These are phyloP conservation scores for Flaveria robusta DNA, from an alignment of 129 eudicot species.

Conservation along the genomic window DNA sequence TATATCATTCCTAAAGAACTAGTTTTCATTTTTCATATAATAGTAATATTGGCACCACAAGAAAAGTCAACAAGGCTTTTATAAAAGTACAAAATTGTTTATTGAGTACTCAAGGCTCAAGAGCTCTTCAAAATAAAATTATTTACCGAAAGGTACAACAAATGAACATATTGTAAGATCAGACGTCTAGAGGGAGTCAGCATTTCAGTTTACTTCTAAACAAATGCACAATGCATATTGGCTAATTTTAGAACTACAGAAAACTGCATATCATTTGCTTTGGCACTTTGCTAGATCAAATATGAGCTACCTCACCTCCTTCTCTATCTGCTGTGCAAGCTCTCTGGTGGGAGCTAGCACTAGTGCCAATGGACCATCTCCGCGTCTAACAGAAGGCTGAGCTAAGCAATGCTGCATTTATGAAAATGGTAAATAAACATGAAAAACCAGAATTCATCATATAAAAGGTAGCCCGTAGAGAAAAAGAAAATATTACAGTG, in stretches of 20 bases:
- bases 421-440: constrained; percentile 8
- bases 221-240: constrained; percentile 4
- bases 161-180: not conserved
- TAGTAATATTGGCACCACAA: not conserved
- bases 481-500: not conserved
- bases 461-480: not conserved
- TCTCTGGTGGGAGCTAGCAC: constrained; percentile 93
- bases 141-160: not conserved
- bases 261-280: constrained; percentile 15
- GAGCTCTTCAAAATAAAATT: constrained; percentile 10
- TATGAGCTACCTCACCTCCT: constrained; percentile 59
- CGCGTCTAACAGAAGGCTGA: constrained; percentile 70
- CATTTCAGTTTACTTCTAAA: constrained; percentile 4
- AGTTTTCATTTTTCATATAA: constrained; percentile 8
- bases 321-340: constrained; percentile 92
- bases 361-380: constrained; percentile 92
- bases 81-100: not conserved
- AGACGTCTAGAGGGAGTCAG: constrained; percentile 1
- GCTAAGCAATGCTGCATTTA: constrained; percentile 74
- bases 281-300: constrained; percentile 28
- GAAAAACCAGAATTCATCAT: constrained; percentile 11
- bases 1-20: not conserved
- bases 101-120: not conserved
- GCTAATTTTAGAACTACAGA: constrained; percentile 13
- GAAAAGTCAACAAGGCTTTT: constrained; percentile 1